Evolutionary conservation across 257 asterid genomes (phyloP), one percentile per base, ranked within the genome.

Genomic region (Henckelia pumila): DNA sequence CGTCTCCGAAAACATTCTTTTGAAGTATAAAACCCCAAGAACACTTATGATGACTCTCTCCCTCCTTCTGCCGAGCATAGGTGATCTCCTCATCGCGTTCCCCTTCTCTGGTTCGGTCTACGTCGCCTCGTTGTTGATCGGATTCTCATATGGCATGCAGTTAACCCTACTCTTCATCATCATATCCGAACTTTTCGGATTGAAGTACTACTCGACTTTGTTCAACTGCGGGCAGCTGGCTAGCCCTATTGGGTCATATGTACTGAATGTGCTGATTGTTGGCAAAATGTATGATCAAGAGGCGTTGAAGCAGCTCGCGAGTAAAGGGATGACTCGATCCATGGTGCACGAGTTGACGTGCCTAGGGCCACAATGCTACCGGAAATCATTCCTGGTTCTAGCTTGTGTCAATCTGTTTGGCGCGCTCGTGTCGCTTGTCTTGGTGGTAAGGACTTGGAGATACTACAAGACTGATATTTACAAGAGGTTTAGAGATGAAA

Each of bases 141-240:
- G 79, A 0, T 78, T 74, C 67, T 74, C 79, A 2, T 74, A 44
- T 22, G 79, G 82, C 9, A 25, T 75, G 3, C 79, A 78, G 29
- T 16, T 74, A 30, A 75, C 82, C 28, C 49, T 78, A 26, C 61
- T 74, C 32, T 78, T 78, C 58, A 67, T 73, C 49, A 78, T 78
- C 50, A 70, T 74, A 49, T 78, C 82, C 1, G 82, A 78, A 49
- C 77, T 78, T 7, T 78, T 78, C 26, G 83, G 77, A 5, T 53
- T 78, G 75, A 78, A 78, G 65, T 78, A 71, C 68, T 74, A 67
- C 40, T 74, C 79, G 0, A 78, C 83, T n/a, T 73, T 74, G 2
- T 78, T 78, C 77, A 78, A 78, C 6, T 78, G 79, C 16, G 79
- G 83, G 14, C 77, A 70, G 33, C 29, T 78, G 69, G 79, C 75